phyloP scores from a whole-genome alignment of 73 alveolate genomes.

The Breviolum minutum region DNA sequence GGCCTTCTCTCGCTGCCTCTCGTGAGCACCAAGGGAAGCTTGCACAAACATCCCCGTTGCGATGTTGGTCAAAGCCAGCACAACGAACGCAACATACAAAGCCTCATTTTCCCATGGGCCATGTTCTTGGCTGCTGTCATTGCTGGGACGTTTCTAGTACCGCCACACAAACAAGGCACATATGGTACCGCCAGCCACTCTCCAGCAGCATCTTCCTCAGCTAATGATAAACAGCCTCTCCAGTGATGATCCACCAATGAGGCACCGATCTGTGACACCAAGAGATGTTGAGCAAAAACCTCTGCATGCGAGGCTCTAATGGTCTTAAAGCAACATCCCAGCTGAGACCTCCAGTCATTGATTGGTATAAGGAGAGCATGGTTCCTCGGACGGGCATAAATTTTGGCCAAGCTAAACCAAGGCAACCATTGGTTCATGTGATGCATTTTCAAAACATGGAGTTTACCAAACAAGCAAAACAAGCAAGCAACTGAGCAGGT shows the following conservation, averaged over 20 bases:
- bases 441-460: background rate
- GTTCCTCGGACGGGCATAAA: conserved; percentile 6
- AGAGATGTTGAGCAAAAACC: background rate
- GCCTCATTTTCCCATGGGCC: conserved; percentile 11
- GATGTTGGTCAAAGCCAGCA: conserved; percentile 65
- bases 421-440: background rate
- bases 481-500: conserved; percentile 29
- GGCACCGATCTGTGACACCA: background rate
- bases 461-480: background rate
- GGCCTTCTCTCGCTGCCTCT: conserved; percentile 76
- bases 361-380: conserved; percentile 79
- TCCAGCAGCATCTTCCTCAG: conserved; percentile 55
- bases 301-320: conserved; percentile 4
- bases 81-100: conserved; percentile 77
- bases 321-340: conserved; percentile 82
- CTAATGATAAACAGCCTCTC: background rate
- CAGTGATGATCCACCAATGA: background rate
- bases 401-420: background rate
- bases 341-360: conserved; percentile 90
- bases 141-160: background rate
- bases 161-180: background rate
- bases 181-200: conserved; percentile 60
- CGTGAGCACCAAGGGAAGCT: conserved; percentile 80
- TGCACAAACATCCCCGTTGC: conserved; percentile 92
- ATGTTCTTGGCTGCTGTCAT: too few relatives aligned